These are phyloP conservation scores for Tanacetum coccineum DNA, from an alignment of 129 eudicot species.

Conservation along the genomic window DNA sequence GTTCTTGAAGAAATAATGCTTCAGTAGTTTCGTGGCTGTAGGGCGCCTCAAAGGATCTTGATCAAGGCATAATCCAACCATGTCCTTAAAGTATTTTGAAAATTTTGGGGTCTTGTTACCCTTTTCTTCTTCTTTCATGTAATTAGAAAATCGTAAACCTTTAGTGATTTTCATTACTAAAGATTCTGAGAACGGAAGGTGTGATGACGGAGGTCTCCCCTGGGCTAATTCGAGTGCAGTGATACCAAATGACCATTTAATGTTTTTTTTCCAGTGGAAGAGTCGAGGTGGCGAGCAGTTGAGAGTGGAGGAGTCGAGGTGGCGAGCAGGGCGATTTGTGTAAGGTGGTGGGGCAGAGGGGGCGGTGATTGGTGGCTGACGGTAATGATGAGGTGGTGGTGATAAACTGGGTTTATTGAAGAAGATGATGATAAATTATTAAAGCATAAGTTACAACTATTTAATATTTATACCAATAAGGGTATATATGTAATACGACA, in stretches of 20 bases:
- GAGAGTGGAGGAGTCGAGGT: too few species aligned
- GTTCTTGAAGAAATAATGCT: conserved; percentile 65
- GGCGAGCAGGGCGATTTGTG: too few species aligned
- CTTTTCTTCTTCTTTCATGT: conserved; percentile 36
- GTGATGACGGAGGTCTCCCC: conserved; percentile 73
- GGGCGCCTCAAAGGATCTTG: conserved; percentile 74
- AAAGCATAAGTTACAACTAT: too few species aligned
- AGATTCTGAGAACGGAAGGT: conserved; percentile 65
- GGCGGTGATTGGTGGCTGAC: too few species aligned
- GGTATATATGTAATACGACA: too few species aligned
- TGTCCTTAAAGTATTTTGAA: conserved; percentile 58
- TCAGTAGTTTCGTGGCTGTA: conserved; percentile 56
- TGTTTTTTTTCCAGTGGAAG: too few species aligned
- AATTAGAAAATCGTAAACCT: conserved; percentile 61
- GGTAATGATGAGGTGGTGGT: too few species aligned
- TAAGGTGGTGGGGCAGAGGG: too few species aligned
- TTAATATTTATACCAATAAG: too few species aligned
- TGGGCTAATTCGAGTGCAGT: conserved; percentile 75
- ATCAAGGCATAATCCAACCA: conserved; percentile 72
- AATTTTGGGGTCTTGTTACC: conserved; percentile 40
- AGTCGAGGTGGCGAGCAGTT: too few species aligned
- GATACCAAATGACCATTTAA: conserved; percentile 81
- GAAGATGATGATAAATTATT: too few species aligned
- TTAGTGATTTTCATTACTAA: conserved; percentile 56
- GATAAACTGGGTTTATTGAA: too few species aligned